A percentile compares a stretch with the other conserved stretches of the same genome.
Evolutionary conservation across 2,329 filamentous ascomycete genomes (phyloP).

Genomic region (Fusarium cicatricum): DNA sequence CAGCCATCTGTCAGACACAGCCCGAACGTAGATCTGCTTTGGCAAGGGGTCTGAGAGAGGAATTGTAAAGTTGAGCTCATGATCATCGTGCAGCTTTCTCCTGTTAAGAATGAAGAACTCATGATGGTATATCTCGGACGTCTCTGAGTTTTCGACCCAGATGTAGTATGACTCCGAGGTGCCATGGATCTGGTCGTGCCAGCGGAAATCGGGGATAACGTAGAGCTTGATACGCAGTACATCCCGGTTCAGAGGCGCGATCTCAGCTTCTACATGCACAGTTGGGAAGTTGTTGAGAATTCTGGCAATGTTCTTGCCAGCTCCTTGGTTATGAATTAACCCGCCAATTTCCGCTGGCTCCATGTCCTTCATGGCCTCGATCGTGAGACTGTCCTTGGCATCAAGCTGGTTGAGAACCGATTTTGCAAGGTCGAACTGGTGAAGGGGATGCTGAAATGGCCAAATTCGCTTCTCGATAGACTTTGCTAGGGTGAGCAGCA

Average conservation of each 20-base stretch:
- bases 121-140: conserved; percentile 96
- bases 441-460: conserved; percentile 93
- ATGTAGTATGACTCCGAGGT: conserved; percentile 97
- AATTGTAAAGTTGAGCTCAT: conserved; percentile 98
- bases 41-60: conserved; percentile 92
- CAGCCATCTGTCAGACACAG: conserved; percentile 94
- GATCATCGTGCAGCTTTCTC: conserved; percentile 92
- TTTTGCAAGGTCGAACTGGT: conserved; percentile 91
- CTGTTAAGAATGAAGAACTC: conserved; percentile 95
- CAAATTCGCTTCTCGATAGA: conserved; percentile 97
- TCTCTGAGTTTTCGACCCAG: conserved; percentile 99
- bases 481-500: conserved; percentile 90
- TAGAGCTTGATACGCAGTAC: conserved; percentile 90
- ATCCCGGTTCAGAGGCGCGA: conserved; percentile 93
- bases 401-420: conserved; percentile 86
- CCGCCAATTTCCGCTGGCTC: conserved; percentile 88
- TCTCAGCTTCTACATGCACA: conserved; percentile 88
- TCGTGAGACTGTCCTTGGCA: conserved; percentile 76
- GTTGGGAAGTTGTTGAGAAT: conserved; percentile 93
- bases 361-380: conserved; percentile 92
- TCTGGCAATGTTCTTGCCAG: conserved; percentile 82
- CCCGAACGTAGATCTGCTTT: conserved; percentile 94
- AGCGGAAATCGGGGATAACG: conserved; percentile 88
- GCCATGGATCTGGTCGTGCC: conserved; percentile 94
- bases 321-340: conserved; percentile 88